Base-by-base conservation (phyloP, 1,139 yeast species). In the Meyerozyma elateridarum region DNA sequence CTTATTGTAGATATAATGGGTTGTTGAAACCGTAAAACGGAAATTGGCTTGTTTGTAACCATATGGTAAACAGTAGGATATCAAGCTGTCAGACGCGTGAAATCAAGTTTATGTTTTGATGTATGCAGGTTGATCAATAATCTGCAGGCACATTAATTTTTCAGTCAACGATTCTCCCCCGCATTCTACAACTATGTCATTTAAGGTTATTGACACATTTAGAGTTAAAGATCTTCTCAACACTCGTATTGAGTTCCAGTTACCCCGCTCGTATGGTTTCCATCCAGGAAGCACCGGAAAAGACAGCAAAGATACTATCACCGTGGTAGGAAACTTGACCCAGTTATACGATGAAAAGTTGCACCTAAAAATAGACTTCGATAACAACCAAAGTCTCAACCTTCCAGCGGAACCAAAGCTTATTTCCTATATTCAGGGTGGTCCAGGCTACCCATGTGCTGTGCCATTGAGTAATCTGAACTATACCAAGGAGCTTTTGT, bases 361-460 rank as follows among this genome's bases (percentile, higher is more conserved):
- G 12, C 61, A 55, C 29, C 18, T 28, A n/a, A 31, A 28, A n/a
- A 20, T 18, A 4, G 33, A 31, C 15, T 18, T 20, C 28, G 19
- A 35, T 33, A 30, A 34, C 21, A 15, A 21, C 21, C 9, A 15
- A 6, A 28, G 33, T 4, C 36, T 48, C 4, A 15, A 40, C 1
- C 49, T 63, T 32, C 64, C 67, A 2, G 35, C 43, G 2, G 40
- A 46, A 4, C 51, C 61, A 1, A 66, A 65, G 30, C 36, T 69
- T 1, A 48, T 70, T 8, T 52, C 69, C 6, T 76, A 59, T 40
- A 51, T 76, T 25, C 80, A 75, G 50, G 81, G 81, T 4, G 81
- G 81, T 0, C 82, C 82, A 0, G 81, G 82, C 1, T 73, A 66
- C 35, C 66, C 71, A 2, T 57, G 73, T 35, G 50, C 59, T 2